Base-by-base conservation (phyloP, 148 eudicot genomes). In the Polygonum maritimum region DNA sequence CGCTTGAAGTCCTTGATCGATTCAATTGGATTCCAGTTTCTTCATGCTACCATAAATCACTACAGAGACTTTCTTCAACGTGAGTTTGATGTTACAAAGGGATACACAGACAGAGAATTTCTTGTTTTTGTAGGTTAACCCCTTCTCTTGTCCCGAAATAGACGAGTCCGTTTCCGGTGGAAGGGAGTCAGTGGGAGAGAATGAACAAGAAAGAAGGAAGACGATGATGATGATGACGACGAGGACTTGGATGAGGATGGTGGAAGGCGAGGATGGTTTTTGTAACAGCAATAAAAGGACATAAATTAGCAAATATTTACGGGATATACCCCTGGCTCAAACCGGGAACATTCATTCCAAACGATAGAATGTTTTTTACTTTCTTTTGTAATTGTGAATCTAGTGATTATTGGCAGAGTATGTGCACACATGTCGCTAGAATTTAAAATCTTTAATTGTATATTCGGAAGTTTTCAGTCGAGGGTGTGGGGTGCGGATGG, bases 301-400 rank as follows among this genome's bases (percentile, higher is more conserved):
- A 33, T 15, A 16, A 38, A 36, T 15, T 67, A 6, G 71, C 45
- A 67, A 15, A 36, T 2, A 35, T 31, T 67, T 67, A 67, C 71
- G 14, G 8, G 71, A 67, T 15, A 14, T 67, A 44, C 44, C 69
- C 31, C 63, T 22, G 69, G 18, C 69, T 33, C 39, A 10, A 51
- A 57, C 69, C 69, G 69, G 69, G 16, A 62, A 62, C 71, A 67
- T 14, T 35, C 71, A 67, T 14, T 35, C 19, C 71, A 65, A 65
- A 65, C 44, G 14, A 44, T 14, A 65, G 15, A 21, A 45, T 11
- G 2, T 3, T 13, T 12, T 63, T 63, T 62, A 22, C 1, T 52
- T 26, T 26, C 31, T 26, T 26, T 26, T 26, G 31, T 26, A 1
- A 26, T 26, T 26, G 31, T 26, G 31, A 62, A 0, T 31, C 31